Conservation (phyloP, 2,329 filamentous ascomycete species). For the Fusarium devonianum region DNA sequence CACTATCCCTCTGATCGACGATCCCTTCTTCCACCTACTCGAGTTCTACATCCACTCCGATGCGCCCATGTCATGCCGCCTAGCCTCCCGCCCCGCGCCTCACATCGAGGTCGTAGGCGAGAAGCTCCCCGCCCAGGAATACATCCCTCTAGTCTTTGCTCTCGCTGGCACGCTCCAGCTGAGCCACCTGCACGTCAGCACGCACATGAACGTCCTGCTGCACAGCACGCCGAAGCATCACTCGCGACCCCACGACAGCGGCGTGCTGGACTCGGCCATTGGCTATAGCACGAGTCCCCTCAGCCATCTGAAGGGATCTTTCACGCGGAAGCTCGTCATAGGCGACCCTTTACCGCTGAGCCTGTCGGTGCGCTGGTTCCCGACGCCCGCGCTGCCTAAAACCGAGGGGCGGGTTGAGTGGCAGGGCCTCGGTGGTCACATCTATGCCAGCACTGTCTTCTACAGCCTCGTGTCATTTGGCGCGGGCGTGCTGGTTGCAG, state of each 20-base stretch:
- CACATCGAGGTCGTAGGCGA: constrained; percentile 64
- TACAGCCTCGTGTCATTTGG: constrained; percentile 67
- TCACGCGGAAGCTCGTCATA: constrained; percentile 76
- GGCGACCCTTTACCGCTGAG: constrained; percentile 82
- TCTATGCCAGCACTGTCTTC: constrained; percentile 69
- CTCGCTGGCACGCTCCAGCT: constrained; percentile 87
- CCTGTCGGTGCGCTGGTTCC: constrained; percentile 89
- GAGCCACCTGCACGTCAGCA: constrained; percentile 89
- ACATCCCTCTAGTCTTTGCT: constrained; percentile 87
- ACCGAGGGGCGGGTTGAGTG: constrained; percentile 71
- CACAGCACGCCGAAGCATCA: constrained; percentile 72
- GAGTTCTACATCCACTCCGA: constrained; percentile 99
- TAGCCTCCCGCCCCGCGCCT: constrained; percentile 76
- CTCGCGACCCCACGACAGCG: constrained; percentile 69
- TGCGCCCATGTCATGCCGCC: constrained; percentile 88
- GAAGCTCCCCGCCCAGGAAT: constrained; percentile 60
- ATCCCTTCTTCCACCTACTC: constrained; percentile 85
- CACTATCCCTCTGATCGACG: constrained; percentile 78
- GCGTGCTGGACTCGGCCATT: constrained; percentile 84
- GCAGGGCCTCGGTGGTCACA: constrained; percentile 69
- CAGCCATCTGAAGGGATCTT: constrained; percentile 61
- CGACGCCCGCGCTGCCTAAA: constrained; percentile 72
- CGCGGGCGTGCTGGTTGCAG: constrained; percentile 61
- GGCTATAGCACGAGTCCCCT: constrained; percentile 85
- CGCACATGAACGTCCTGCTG: constrained; percentile 86